A percentile compares a stretch with the other conserved stretches of the same genome.
Conservation (phyloP, 129 eudicot species). For the Oenanthe sinensis region DNA sequence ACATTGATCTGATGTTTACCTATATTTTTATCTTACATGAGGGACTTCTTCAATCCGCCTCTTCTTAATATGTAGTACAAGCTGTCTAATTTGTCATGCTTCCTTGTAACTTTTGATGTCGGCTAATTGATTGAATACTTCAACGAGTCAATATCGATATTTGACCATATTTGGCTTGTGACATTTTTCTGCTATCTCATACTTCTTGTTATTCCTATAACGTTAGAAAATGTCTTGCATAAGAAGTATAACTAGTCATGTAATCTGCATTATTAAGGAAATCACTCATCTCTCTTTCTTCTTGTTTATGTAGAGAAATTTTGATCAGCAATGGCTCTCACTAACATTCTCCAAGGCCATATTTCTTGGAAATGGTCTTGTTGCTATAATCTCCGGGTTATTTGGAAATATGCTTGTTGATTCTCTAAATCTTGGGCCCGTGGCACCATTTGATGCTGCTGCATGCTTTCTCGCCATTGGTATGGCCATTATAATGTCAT, state of each 20-base stretch:
- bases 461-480: constrained; percentile 81
- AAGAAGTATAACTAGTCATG: constrained; percentile 3
- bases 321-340: constrained; percentile 97
- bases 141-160: neutral
- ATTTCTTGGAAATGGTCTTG: constrained; percentile 94
- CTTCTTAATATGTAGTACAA: neutral
- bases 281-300: constrained; percentile 9
- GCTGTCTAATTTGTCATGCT: neutral
- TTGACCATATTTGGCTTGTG: neutral
- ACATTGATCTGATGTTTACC: too few species aligned
- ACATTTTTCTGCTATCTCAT: neutral
- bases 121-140: neutral
- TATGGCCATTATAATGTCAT: constrained; percentile 72
- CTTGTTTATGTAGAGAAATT: constrained; percentile 62
- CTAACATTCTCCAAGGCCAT: constrained; percentile 92
- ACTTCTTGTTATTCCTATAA: neutral
- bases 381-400: constrained; percentile 93
- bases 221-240: neutral
- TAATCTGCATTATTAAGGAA: neutral
- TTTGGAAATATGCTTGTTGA: constrained; percentile 89
- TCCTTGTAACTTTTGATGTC: neutral
- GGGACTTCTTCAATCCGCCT: neutral
- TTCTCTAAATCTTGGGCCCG: constrained; percentile 70
- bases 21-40: neutral
- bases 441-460: constrained; percentile 98